A percentile compares a stretch with the other conserved stretches of the same genome.
phyloP scores from a whole-genome alignment of 257 asterid genomes.

The Capsicum baccatum region DNA sequence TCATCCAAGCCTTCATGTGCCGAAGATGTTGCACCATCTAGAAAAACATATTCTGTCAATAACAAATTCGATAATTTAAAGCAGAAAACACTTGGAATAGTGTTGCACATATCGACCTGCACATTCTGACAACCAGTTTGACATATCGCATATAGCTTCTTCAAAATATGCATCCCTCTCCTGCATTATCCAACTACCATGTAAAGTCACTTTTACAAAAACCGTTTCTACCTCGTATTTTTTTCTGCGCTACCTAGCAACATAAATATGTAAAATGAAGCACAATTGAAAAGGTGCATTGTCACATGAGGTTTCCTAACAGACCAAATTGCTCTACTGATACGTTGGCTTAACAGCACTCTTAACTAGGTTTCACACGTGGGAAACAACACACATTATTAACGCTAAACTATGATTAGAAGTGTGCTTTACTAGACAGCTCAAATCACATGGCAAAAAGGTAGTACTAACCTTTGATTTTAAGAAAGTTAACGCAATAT shows the following conservation, averaged over 20 bases:
- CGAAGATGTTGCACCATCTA: conserved; percentile 42
- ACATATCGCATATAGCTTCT: conserved; percentile 60
- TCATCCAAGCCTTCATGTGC: conserved; percentile 43
- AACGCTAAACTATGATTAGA: neutral
- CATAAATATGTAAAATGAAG: conserved; percentile 20
- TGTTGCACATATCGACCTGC: conserved; percentile 47
- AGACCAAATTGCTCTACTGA: neutral
- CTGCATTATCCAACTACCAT: conserved; percentile 39
- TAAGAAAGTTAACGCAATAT: conserved; percentile 36
- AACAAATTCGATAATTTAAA: neutral
- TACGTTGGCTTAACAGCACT: neutral
- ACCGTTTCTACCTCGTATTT: neutral
- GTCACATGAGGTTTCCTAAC: neutral
- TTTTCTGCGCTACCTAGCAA: neutral
- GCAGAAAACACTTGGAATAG: neutral
- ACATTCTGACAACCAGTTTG: conserved; percentile 71
- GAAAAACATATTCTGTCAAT: conserved; percentile 3
- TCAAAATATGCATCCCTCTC: conserved; percentile 61
- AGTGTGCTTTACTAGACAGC: neutral
- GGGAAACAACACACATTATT: neutral
- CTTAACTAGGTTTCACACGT: neutral
- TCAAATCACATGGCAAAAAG: conserved; percentile 12
- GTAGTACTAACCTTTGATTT: conserved; percentile 57
- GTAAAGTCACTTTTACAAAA: neutral
- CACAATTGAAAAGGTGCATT: conserved; percentile 20